Evolutionary conservation across 2,329 filamentous ascomycete genomes (phyloP).

Genomic region (Teratosphaeria gauchensis): DNA sequence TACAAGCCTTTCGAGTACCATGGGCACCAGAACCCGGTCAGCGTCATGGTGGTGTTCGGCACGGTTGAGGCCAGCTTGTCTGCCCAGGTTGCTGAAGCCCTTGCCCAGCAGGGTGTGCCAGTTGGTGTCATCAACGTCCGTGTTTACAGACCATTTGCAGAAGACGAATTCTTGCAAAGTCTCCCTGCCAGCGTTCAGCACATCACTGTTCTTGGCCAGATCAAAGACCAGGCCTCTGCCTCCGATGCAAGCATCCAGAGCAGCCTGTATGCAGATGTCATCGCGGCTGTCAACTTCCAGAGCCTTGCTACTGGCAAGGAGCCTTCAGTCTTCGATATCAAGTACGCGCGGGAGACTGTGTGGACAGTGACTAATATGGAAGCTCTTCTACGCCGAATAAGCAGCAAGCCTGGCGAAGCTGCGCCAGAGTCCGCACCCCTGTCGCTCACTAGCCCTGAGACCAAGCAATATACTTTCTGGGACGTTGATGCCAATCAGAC

Average conservation of each 20-base stretch:
- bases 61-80: constrained; percentile 82
- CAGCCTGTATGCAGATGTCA: constrained; percentile 81
- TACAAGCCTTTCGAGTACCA: constrained; percentile 92
- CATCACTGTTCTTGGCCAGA: constrained; percentile 82
- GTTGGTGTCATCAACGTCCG: constrained; percentile 86
- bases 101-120: constrained; percentile 63
- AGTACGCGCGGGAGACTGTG: constrained; percentile 68
- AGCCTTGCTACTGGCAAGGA: constrained; percentile 50
- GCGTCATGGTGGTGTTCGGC: constrained; percentile 84
- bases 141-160: constrained; percentile 88
- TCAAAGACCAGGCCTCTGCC: constrained; percentile 62
- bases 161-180: constrained; percentile 80
- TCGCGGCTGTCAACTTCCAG: constrained; percentile 75
- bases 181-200: constrained; percentile 67
- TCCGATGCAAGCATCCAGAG: constrained; percentile 69
- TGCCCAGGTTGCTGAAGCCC: constrained; percentile 64
- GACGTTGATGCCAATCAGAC: constrained; percentile 68
- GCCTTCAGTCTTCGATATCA: constrained; percentile 68
- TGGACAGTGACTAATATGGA: constrained; percentile 51
- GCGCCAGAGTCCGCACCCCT: constrained; percentile 28
- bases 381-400: constrained; percentile 38
- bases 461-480: constrained; percentile 91
- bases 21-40: constrained; percentile 68
- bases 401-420: constrained; percentile 29
- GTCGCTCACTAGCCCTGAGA: constrained; percentile 38